Percentiles rank a stretch among this genome's conserved stretches.
These are phyloP conservation scores for Apophysomyces trapeziformis DNA, from an alignment of 371 early-diverging fungal genomes.

Conservation along the genomic window DNA sequence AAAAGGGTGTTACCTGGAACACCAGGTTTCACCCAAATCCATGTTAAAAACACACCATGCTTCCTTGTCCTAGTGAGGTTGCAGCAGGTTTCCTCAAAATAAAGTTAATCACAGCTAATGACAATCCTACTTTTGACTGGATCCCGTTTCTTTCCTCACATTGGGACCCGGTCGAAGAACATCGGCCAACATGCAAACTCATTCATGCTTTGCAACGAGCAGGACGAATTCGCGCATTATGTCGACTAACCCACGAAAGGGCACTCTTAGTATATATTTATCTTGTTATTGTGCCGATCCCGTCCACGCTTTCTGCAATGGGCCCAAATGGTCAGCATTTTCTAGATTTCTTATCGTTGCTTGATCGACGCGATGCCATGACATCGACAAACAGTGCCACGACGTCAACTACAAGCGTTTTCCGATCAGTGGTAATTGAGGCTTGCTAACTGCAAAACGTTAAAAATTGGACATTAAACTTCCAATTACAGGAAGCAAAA, in stretches of 20 bases:
- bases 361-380: not conserved
- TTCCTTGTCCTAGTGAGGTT: not conserved
- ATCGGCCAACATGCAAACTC: conserved; percentile 5
- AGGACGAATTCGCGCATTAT: not conserved
- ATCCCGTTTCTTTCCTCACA: not conserved
- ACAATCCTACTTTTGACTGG: not conserved
- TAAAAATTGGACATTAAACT: not conserved
- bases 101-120: not conserved
- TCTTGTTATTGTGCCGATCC: not conserved
- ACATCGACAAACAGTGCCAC: not conserved
- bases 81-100: not conserved
- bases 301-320: not conserved
- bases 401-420: not conserved
- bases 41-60: not conserved
- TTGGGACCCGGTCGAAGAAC: not conserved
- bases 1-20: no score
- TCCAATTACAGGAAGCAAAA: not conserved
- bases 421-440: not conserved
- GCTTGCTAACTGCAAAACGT: no score
- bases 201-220: conserved; percentile 1
- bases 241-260: not conserved
- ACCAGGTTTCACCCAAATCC: not conserved
- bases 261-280: not conserved
- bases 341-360: not conserved
- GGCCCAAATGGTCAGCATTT: conserved; percentile 1